A percentile compares a stretch with the other conserved stretches of the same genome.
phyloP scores from a whole-genome alignment of 371 early-diverging fungal genomes.

The Coemansia sp. region DNA sequence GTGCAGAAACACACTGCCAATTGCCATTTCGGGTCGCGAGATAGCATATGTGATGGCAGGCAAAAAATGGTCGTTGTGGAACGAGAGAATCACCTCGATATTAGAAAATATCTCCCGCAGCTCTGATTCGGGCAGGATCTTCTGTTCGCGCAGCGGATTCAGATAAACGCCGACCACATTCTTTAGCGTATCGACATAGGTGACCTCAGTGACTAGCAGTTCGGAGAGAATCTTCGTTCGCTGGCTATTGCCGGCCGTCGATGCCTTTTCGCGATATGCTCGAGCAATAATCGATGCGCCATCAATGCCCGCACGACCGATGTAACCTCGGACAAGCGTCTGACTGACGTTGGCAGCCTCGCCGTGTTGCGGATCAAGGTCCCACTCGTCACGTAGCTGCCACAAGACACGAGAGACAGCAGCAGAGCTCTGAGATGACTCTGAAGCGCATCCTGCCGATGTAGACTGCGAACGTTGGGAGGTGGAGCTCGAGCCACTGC shows the following conservation, averaged over 20 bases:
- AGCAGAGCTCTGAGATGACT: conserved; percentile 21
- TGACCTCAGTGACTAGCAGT: conserved; percentile 74
- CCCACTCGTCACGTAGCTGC: conserved; percentile 65
- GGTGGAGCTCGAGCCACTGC: conserved; percentile 16
- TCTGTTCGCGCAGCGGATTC: conserved; percentile 46
- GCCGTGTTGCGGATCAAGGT: conserved; percentile 59
- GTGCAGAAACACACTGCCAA: conserved; percentile 55
- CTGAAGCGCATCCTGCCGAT: conserved; percentile 26
- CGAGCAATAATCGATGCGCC: conserved; percentile 1
- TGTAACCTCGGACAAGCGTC: conserved; percentile 18
- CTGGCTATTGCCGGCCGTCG: conserved; percentile 27
- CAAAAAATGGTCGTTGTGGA: conserved; percentile 66
- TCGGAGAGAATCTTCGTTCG: conserved; percentile 53
- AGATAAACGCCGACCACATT: conserved; percentile 63
- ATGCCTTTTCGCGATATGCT: conserved; percentile 28
- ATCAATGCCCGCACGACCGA: not conserved
- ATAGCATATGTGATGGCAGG: conserved; percentile 59
- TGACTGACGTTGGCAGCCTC: conserved; percentile 50
- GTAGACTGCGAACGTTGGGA: conserved; percentile 38
- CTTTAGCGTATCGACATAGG: conserved; percentile 70
- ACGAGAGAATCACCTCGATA: conserved; percentile 63
- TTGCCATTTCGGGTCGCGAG: conserved; percentile 40
- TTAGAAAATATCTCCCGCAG: conserved; percentile 66
- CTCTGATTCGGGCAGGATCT: conserved; percentile 53
- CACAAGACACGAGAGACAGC: conserved; percentile 53